Evolutionary conservation across 1,284 basidiomycete species (phyloP).

Genomic region (Cryptococcus jaspeensis): DNA sequence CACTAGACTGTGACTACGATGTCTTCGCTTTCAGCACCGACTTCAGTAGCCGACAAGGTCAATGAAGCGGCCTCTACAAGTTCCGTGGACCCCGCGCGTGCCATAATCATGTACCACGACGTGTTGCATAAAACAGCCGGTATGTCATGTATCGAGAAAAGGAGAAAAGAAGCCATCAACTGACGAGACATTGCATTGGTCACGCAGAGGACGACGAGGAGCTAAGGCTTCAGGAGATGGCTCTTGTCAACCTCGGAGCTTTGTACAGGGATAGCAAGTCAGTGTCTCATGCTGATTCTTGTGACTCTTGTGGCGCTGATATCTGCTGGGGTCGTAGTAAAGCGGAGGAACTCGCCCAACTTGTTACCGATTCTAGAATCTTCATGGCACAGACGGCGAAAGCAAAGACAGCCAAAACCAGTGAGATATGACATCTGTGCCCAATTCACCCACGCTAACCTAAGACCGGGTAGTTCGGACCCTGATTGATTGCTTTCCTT

Average conservation of each 20-base stretch:
- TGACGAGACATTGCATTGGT: no score
- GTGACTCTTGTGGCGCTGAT: background rate
- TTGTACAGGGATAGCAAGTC: conserved; percentile 84
- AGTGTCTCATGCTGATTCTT: conserved; percentile 37
- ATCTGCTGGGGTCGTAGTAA: conserved; percentile 58
- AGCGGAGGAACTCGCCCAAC: conserved; percentile 77
- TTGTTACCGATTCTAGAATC: conserved; percentile 79
- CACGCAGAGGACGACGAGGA: conserved; percentile 57
- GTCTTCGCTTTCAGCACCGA: background rate
- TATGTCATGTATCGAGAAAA: no score
- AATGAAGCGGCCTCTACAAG: no score
- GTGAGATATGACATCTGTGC: conserved; percentile 55
- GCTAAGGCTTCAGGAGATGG: conserved; percentile 78
- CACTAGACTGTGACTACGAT: no score
- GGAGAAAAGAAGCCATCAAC: no score
- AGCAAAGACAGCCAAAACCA: conserved; percentile 96
- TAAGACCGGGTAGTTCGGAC: conserved; percentile 68
- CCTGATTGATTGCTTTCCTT: conserved; percentile 83
- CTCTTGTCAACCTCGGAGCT: conserved; percentile 81
- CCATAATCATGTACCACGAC: no score
- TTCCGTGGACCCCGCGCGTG: no score
- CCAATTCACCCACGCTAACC: background rate
- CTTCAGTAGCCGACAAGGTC: no score
- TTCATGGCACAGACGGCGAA: conserved; percentile 96
- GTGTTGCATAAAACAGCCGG: no score